These are phyloP conservation scores for Sutorius eximius DNA, from an alignment of 1,284 basidiomycete genomes.

Conservation along the genomic window DNA sequence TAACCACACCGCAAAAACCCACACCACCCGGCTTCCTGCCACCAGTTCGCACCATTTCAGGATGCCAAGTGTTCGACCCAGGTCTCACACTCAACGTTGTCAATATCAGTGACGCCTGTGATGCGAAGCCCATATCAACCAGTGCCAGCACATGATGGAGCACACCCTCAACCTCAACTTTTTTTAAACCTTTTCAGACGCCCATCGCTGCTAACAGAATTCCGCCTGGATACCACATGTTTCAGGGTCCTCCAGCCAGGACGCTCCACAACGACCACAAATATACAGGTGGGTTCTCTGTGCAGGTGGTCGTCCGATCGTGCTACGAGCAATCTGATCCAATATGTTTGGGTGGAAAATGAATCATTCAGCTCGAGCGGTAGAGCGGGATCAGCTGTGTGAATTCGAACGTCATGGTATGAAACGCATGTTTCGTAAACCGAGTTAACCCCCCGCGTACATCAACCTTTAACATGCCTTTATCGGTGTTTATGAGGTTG, in stretches of 20 bases:
- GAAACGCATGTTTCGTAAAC: constrained; percentile 11
- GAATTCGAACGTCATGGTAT: constrained; percentile 1
- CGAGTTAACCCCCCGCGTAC: constrained; percentile 1
- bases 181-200: constrained; percentile 4
- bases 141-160: neutral
- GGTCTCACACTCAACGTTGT: no score
- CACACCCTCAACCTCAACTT: constrained; percentile 6
- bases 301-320: neutral
- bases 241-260: constrained; percentile 13
- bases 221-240: constrained; percentile 11
- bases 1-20: neutral
- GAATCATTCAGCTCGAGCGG: neutral
- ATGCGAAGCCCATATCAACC: neutral
- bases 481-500: constrained; percentile 5
- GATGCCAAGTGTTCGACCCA: neutral
- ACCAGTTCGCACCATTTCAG: neutral
- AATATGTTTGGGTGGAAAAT: neutral
- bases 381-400: neutral
- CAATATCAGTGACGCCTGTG: no score
- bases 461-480: neutral
- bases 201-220: neutral
- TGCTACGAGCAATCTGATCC: constrained; percentile 14
- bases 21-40: neutral
- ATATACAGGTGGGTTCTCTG: neutral
- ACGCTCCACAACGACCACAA: neutral